Evolutionary conservation across 352 stramenopile species (phyloP).

Genomic region (Phytophthora tentaculata): DNA sequence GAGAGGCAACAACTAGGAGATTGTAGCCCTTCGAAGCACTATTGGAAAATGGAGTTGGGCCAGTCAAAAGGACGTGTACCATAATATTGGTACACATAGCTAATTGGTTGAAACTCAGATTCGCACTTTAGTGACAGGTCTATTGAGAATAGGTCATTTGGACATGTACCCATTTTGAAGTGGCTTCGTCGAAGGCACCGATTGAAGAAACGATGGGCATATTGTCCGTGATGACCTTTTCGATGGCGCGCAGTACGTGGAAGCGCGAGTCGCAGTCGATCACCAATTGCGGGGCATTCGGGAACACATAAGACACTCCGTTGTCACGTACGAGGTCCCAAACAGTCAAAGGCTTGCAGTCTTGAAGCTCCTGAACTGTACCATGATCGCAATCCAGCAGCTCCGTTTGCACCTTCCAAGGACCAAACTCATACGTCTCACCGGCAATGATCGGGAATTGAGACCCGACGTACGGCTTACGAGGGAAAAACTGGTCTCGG

Average conservation of each 20-base stretch:
- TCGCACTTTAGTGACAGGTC: slow-evolving; percentile 14
- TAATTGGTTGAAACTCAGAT: slow-evolving; percentile 24
- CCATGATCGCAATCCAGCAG: slow-evolving; percentile 35
- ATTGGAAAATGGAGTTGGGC: neutral
- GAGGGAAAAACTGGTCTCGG: slow-evolving; percentile 75
- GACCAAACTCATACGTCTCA: slow-evolving; percentile 58
- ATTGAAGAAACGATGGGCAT: slow-evolving; percentile 67
- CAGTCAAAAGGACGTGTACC: slow-evolving; percentile 14
- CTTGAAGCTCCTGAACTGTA: slow-evolving; percentile 31
- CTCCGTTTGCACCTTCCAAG: slow-evolving; percentile 57
- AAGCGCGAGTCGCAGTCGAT: slow-evolving; percentile 65
- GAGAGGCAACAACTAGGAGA: neutral
- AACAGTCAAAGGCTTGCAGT: slow-evolving; percentile 50
- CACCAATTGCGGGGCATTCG: slow-evolving; percentile 57
- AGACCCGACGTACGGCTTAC: slow-evolving; percentile 25
- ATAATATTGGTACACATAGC: neutral
- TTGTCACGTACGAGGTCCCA: slow-evolving; percentile 63
- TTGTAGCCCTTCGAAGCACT: neutral
- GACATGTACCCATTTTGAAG: slow-evolving; percentile 54
- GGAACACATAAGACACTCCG: slow-evolving; percentile 68
- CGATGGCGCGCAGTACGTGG: slow-evolving; percentile 55
- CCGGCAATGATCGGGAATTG: slow-evolving; percentile 32
- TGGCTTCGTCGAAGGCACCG: slow-evolving; percentile 43
- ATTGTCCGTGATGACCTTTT: slow-evolving; percentile 79
- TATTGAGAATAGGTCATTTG: slow-evolving; percentile 40